Evolutionary conservation across 164 flowering plant species (phyloP), one percentile per base, ranked within the genome.

Genomic region (Aristolochia contorta): DNA sequence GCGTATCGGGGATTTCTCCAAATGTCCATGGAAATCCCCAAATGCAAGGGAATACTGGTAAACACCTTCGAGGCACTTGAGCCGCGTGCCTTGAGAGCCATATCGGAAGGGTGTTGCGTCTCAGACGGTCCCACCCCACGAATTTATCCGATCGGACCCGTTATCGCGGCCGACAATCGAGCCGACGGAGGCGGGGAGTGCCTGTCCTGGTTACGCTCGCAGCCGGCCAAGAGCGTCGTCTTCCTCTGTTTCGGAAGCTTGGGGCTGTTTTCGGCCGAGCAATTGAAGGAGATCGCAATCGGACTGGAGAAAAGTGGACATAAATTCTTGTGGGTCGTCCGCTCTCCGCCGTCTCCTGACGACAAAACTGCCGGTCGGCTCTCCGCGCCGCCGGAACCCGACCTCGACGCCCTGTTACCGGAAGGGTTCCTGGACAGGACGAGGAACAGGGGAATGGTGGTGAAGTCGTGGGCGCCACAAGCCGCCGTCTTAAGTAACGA

Each of bases 201-300:
- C 67, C 37, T 74, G 79, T n/a, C 24, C 73, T 80, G 84, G 81
- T 75, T 78, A 0, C 74, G 78, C 47, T 15, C 57, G 24, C 78
- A 78, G 24, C 78, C 82, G 2, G 62, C 65, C 13, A 22, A 60
- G n/a, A 72, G 80, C 27, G 84, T 80, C 0, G 73, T 81, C 25
- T 81, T 66, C 50, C 23, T 80, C 51, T 72, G 82, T 20, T 80
- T 80, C 54, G 82, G 84, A 2, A 80, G 84, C 62, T 19, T 59
- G 47, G 82, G 84, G 0, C 22, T 65, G 61, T 71, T 78, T 1
- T 63, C 72, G 9, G 47, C 4, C 20, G 65, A 43, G 25, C 84
- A 80, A 20, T 59, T 72, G 62, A 59, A 47, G 37, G 81, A 75
- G 59, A 70, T 75, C 0, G 81, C 78, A 0, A n/a, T 57, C 2